A percentile compares a stretch with the other conserved stretches of the same genome.
phyloP scores from a whole-genome alignment of 2,329 filamentous ascomycete genomes.

The Dactylella cylindrospora region DNA sequence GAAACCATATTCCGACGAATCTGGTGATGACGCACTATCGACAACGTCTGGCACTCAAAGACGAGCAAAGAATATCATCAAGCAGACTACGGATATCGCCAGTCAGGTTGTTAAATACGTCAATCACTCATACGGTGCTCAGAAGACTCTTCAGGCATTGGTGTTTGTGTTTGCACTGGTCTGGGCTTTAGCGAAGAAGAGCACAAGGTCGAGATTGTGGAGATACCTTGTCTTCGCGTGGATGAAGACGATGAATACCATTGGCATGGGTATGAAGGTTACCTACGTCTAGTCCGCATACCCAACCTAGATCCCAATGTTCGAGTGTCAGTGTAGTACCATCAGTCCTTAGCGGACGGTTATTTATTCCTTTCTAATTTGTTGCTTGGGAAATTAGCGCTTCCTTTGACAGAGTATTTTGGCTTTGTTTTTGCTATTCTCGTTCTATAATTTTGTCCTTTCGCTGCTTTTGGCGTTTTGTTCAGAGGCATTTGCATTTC shows the following conservation, averaged over 20 bases:
- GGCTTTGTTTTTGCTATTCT: constrained; percentile 5
- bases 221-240: constrained; percentile 69
- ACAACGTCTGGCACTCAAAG: constrained; percentile 31
- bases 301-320: constrained; percentile 4
- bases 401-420: neutral
- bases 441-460: constrained; percentile 10
- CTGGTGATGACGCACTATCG: constrained; percentile 26
- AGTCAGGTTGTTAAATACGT: constrained; percentile 47
- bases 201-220: constrained; percentile 72
- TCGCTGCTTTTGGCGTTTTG: constrained; percentile 11
- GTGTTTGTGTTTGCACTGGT: constrained; percentile 79
- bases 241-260: constrained; percentile 78
- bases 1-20: constrained; percentile 32
- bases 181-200: constrained; percentile 71
- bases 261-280: constrained; percentile 96
- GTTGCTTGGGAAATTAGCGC: constrained; percentile 13
- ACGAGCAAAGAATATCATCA: constrained; percentile 22
- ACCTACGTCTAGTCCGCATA: constrained; percentile 72
- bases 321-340: neutral
- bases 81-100: constrained; percentile 44
- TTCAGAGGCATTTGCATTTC: constrained; percentile 9
- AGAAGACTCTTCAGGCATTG: constrained; percentile 64
- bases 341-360: neutral
- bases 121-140: constrained; percentile 58
- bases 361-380: neutral